phyloP scores from a whole-genome alignment of 2,329 filamentous ascomycete genomes.

The Epicoccum sorghinum region DNA sequence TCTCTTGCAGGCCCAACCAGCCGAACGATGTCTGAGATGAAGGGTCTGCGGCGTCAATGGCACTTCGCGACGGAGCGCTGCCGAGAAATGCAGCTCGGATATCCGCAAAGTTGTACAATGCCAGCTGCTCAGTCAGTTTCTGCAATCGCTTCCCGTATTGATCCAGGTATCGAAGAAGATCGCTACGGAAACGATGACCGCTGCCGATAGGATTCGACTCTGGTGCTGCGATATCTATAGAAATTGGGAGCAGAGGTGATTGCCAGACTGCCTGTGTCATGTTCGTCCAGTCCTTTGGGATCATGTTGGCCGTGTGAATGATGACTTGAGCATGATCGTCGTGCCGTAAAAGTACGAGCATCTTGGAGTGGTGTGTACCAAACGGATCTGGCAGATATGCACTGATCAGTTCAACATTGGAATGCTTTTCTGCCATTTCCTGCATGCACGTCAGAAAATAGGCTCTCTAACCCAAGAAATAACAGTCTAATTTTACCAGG shows the following conservation, averaged over 20 bases:
- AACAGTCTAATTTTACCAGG: constrained; percentile 52
- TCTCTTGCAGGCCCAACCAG: constrained; percentile 71
- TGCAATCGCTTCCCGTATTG: constrained; percentile 69
- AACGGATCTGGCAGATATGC: constrained; percentile 84
- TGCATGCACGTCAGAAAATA: constrained; percentile 42
- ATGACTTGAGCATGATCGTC: constrained; percentile 79
- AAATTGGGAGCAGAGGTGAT: constrained; percentile 70
- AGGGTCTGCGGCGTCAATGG: constrained; percentile 51
- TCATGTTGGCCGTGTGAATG: constrained; percentile 92
- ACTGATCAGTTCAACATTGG: constrained; percentile 72
- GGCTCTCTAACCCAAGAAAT: too few relatives aligned
- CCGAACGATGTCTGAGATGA: constrained; percentile 70
- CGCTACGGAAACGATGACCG: constrained; percentile 74
- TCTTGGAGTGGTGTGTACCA: constrained; percentile 86
- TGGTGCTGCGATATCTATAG: not conserved
- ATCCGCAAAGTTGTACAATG: constrained; percentile 69
- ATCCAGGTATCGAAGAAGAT: constrained; percentile 73
- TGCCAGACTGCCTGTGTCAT: constrained; percentile 86
- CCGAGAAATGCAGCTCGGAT: constrained; percentile 76
- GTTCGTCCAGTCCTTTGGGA: constrained; percentile 83
- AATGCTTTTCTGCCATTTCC: constrained; percentile 65
- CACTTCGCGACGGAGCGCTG: constrained; percentile 75
- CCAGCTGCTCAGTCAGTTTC: constrained; percentile 63
- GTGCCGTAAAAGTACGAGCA: constrained; percentile 80
- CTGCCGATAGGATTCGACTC: constrained; percentile 55